Percentiles rank a stretch among this genome's conserved stretches.
phyloP scores from a whole-genome alignment of 169 alveolate genomes.

The Besnoitia besnoiti region DNA sequence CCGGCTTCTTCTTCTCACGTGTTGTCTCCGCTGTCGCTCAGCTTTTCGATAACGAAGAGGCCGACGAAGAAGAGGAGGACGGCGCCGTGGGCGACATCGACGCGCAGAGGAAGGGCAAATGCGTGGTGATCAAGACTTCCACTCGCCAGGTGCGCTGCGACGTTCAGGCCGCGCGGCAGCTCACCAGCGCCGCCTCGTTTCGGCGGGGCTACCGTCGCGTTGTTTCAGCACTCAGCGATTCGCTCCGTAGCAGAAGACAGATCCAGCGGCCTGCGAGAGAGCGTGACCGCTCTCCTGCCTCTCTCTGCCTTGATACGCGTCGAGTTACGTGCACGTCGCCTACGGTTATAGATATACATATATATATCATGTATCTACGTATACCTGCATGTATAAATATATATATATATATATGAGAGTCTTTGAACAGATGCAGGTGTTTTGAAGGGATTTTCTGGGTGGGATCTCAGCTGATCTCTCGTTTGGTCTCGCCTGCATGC shows the following conservation, averaged over 20 bases:
- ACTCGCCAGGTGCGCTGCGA: slow-evolving; percentile 81
- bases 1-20: not conserved
- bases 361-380: not conserved
- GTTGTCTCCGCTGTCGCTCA: not conserved
- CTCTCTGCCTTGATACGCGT: not conserved
- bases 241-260: no score
- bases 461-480: not conserved
- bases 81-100: slow-evolving; percentile 76
- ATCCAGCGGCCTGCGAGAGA: slow-evolving; percentile 48
- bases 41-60: slow-evolving; percentile 69
- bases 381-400: not conserved
- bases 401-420: not conserved
- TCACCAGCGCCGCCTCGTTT: no score
- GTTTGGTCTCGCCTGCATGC: not conserved
- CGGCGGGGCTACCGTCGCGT: no score
- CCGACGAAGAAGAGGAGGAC: slow-evolving; percentile 67
- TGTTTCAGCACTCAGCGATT: no score
- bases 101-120: slow-evolving; percentile 81
- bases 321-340: not conserved
- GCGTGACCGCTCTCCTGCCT: no score
- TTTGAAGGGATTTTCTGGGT: no score
- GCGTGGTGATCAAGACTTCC: slow-evolving; percentile 91
- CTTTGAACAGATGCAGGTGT: not conserved
- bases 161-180: no score
- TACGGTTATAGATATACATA: not conserved